Evolutionary conservation across 2,329 filamentous ascomycete genomes (phyloP), one percentile per base, ranked within the genome.

Genomic region (Monilinia fructicola): DNA sequence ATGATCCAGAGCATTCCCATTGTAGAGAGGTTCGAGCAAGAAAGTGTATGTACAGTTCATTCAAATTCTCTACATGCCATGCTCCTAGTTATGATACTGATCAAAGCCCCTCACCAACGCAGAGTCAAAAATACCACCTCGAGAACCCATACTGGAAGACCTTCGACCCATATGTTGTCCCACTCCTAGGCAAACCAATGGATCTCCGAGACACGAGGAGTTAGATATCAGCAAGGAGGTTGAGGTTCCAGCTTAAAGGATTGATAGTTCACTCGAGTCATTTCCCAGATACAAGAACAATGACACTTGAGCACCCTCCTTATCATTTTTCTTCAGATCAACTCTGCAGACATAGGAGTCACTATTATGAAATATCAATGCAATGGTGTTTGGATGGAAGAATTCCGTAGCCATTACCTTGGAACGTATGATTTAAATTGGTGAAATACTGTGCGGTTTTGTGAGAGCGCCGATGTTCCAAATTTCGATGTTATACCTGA

Each of bases 91-190:
- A 58, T 48, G 42, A 58, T 48, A 48, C 42, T 63, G 54, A 63
- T 18, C 5, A 23, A 62, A 35, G 28, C n/a, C 59, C 65, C 6
- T 56, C 66, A 9, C 46, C 44, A 16, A 4, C 64, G 64, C 71
- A 83, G 79, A 83, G 80, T 73, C 85, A 88, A 76, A 83, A 86
- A 70, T 87, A 87, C 73, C 85, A 88, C 74, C 81, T 88, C 23
- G 83, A 84, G 74, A 76, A 76, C 55, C 75, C 75, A 40, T 76
- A 76, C 61, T 76, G 75, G 75, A 70, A 90, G 80, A 90, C 89
- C 0, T 91, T 92, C 73, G 89, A 91, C 76, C 87, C 88, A 7
- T 91, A 91, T 73, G 89, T 92, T 40, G 81, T 86, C 58, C 90
- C 89, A 3, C 75, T 92, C 67, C 78, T 92, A 61, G 88, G 87